phyloP scores from a whole-genome alignment of 2,329 filamentous ascomycete genomes.

The Ustulina deusta region DNA sequence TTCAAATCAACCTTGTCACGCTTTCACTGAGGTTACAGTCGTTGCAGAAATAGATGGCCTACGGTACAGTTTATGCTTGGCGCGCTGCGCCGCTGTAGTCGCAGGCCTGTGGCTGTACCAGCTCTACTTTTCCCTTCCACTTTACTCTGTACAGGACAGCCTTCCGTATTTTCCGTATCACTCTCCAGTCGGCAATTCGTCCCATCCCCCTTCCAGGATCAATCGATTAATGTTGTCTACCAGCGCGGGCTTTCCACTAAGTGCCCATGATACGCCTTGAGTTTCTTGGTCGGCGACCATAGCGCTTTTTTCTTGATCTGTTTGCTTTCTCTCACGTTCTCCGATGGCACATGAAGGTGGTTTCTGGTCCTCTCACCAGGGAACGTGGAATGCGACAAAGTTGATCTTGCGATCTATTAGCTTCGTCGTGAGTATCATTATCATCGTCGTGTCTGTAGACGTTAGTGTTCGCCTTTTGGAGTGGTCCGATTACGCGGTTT shows the following conservation, averaged over 20 bases:
- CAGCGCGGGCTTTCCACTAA: neutral
- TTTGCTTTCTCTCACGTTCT: neutral
- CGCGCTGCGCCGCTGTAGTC: neutral
- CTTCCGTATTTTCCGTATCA: neutral
- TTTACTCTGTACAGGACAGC: neutral
- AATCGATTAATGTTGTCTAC: neutral
- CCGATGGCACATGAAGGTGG: slow-evolving; percentile 26
- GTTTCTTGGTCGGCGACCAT: slow-evolving; percentile 6
- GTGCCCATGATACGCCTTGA: slow-evolving; percentile 15
- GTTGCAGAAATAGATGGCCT: neutral
- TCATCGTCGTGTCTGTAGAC: slow-evolving; percentile 21
- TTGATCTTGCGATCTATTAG: slow-evolving; percentile 25
- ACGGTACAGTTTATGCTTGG: neutral
- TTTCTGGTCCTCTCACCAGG: slow-evolving; percentile 29
- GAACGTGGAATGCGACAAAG: slow-evolving; percentile 33
- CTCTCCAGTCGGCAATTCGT: neutral
- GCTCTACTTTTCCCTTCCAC: neutral
- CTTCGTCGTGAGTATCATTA: slow-evolving; percentile 15
- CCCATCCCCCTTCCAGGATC: slow-evolving; percentile 10
- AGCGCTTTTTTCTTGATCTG: slow-evolving; percentile 2
- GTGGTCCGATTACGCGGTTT: neutral
- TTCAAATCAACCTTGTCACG: neutral
- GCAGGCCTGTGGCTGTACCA: neutral
- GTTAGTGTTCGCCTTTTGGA: slow-evolving; percentile 3
- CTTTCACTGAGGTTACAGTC: neutral